Conservation (phyloP, 2,329 filamentous ascomycete species). For the Penicillium verrucosum region DNA sequence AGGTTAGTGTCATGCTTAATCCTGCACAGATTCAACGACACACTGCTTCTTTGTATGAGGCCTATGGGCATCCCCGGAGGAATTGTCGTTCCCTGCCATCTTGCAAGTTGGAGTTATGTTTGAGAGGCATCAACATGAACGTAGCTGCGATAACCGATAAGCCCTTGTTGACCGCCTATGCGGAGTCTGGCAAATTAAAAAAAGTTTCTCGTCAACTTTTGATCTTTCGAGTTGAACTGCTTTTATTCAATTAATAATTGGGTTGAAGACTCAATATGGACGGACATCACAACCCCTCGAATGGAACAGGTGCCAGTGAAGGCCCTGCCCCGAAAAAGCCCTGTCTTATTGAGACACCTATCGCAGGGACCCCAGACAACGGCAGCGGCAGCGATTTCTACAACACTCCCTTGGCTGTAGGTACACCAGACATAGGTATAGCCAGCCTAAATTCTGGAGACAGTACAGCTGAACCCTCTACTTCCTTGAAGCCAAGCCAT, state of each 20-base stretch:
- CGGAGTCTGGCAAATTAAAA: slow-evolving; percentile 25
- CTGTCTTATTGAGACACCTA: slow-evolving; percentile 28
- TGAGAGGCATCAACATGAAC: not conserved
- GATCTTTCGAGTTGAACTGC: not conserved
- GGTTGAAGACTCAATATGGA: slow-evolving; percentile 25
- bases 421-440: slow-evolving; percentile 25
- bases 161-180: slow-evolving; percentile 25
- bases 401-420: slow-evolving; percentile 36
- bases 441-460: slow-evolving; percentile 1
- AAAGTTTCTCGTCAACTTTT: slow-evolving; percentile 22
- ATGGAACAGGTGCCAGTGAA: slow-evolving; percentile 18
- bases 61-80: slow-evolving; percentile 13
- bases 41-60: slow-evolving; percentile 31
- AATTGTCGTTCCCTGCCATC: slow-evolving; percentile 17
- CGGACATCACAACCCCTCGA: slow-evolving; percentile 16
- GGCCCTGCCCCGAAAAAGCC: slow-evolving; percentile 27
- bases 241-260: not conserved
- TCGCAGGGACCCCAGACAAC: slow-evolving; percentile 35
- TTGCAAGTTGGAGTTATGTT: slow-evolving; percentile 14
- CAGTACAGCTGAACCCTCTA: slow-evolving; percentile 13
- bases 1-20: slow-evolving; percentile 18
- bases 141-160: slow-evolving; percentile 30
- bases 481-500: slow-evolving; percentile 18
- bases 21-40: not conserved
- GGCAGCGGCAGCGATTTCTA: slow-evolving; percentile 44